Base-by-base conservation (phyloP, 192 early-diverging fungal genomes). In the Chytriomyces sp. region DNA sequence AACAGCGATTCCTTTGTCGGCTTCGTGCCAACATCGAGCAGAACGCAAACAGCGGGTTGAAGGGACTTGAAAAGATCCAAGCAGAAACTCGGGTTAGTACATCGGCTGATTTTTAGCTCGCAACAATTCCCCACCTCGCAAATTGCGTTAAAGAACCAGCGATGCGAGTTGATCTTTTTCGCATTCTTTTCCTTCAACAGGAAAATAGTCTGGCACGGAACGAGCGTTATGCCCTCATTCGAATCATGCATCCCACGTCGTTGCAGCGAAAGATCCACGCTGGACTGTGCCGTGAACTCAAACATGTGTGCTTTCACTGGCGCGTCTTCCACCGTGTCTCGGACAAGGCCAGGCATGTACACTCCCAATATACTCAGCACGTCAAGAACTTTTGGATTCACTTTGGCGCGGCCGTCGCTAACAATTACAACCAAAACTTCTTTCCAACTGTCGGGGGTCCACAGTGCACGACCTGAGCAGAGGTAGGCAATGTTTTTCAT, bases 151-250 rank as follows among this genome's bases (percentile, higher is more conserved):
- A 93, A 93, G 77, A 92, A 93, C 92, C 92, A 93, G n/a, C 92
- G 84, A 72, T 87, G 87, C 18, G 83, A 85, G 74, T 90, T 96
- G 79, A 96, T 92, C 82, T 96, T 96, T 81, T 95, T 96, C 70
- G 91, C 90, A 77, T 96, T 96, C 84, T 95, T 93, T 83, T 96
- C 95, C 81, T 96, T 96, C 7, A 96, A 82, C 83, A 93, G 92
- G 81, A 96, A 96, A 45, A 96, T 81, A 24, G 91, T 86, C 83
- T 95, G 94, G 6, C 72, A 78, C 8, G 89, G 89, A 5, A 81
- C 71, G 11, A 80, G 44, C 16, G 43, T 65, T 13, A 79, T 66
- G 1, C 78, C 78, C 43, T 79, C 78, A 10, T 74, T 50, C 23
- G 69, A 65, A 43, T 65, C 62, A 26, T 79, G 16, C 10, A 24